phyloP scores from a whole-genome alignment of 495 filamentous ascomycete species.

The Letharia columbiana region DNA sequence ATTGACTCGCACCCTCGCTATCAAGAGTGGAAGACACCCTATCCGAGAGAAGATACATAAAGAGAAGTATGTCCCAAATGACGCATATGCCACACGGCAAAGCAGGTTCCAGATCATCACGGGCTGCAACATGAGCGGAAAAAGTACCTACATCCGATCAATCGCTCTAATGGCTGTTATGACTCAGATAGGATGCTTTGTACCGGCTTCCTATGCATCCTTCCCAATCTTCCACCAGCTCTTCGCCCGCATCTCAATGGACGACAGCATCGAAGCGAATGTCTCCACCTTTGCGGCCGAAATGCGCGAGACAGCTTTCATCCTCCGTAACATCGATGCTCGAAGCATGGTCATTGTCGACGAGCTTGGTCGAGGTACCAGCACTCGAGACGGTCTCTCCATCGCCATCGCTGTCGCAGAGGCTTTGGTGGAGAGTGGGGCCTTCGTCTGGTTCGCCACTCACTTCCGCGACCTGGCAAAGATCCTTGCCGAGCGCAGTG shows the following conservation, averaged over 20 bases:
- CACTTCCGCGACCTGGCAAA: slow-evolving; percentile 79
- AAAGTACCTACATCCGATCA: slow-evolving; percentile 87
- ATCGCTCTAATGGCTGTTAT: slow-evolving; percentile 80
- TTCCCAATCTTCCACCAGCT: slow-evolving; percentile 75
- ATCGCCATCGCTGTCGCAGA: slow-evolving; percentile 87
- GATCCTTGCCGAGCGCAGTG: slow-evolving; percentile 62
- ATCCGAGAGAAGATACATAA: slow-evolving; percentile 65
- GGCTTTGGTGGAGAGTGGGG: slow-evolving; percentile 65
- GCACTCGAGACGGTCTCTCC: slow-evolving; percentile 76
- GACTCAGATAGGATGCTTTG: slow-evolving; percentile 88
- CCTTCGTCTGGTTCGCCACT: slow-evolving; percentile 84
- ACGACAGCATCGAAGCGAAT: slow-evolving; percentile 85
- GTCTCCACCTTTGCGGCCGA: slow-evolving; percentile 89
- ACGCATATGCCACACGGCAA: slow-evolving; percentile 71
- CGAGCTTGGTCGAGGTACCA: slow-evolving; percentile 88
- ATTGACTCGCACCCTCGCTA: slow-evolving; percentile 62
- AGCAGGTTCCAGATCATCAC: slow-evolving; percentile 87
- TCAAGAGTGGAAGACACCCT: slow-evolving; percentile 77
- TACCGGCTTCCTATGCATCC: slow-evolving; percentile 74
- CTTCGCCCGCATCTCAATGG: slow-evolving; percentile 76
- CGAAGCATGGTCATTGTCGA: slow-evolving; percentile 80
- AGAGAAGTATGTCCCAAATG: slow-evolving; percentile 72
- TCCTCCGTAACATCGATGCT: slow-evolving; percentile 66
- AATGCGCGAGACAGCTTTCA: slow-evolving; percentile 93
- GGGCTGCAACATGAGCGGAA: slow-evolving; percentile 98